Evolutionary conservation across 805 yeast genomes (phyloP).

Genomic region (Diddensiella caesifluorescens): DNA sequence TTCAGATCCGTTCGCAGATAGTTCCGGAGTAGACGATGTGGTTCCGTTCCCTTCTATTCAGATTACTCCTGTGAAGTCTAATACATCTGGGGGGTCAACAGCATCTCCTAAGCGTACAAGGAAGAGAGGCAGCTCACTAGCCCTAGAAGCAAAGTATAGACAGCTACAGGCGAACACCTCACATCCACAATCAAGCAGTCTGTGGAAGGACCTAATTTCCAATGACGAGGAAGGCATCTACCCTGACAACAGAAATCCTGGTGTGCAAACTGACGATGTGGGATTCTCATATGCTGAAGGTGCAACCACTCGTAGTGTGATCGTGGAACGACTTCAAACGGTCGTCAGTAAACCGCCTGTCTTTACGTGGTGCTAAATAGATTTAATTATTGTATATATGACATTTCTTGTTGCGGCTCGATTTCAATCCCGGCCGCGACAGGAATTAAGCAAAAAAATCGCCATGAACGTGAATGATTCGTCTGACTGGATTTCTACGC

Average conservation of each 20-base stretch:
- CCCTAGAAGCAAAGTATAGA: slow-evolving; percentile 18
- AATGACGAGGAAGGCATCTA: neutral
- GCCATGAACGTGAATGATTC: slow-evolving; percentile 50
- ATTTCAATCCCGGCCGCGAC: too few relatives aligned
- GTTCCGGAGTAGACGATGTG: neutral
- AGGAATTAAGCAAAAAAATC: neutral
- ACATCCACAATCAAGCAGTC: neutral
- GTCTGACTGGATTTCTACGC: slow-evolving; percentile 58
- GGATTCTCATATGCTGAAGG: slow-evolving; percentile 24
- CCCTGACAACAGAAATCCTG: neutral
- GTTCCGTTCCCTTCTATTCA: neutral
- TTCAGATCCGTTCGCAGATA: neutral
- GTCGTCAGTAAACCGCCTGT: slow-evolving; percentile 55
- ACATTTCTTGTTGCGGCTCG: neutral
- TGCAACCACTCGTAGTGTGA: slow-evolving; percentile 39
- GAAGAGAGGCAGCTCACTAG: slow-evolving; percentile 17
- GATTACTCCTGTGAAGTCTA: neutral
- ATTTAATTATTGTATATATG: neutral
- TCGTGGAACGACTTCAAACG: slow-evolving; percentile 55
- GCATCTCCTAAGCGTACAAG: slow-evolving; percentile 8
- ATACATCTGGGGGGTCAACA: too few relatives aligned
- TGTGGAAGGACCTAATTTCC: slow-evolving; percentile 12
- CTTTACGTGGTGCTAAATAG: slow-evolving; percentile 55
- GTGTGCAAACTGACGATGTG: slow-evolving; percentile 15
- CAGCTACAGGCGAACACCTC: slow-evolving; percentile 3